Evolutionary conservation across 2,329 filamentous ascomycete species (phyloP).

Genomic region (Botrytis cinerea): DNA sequence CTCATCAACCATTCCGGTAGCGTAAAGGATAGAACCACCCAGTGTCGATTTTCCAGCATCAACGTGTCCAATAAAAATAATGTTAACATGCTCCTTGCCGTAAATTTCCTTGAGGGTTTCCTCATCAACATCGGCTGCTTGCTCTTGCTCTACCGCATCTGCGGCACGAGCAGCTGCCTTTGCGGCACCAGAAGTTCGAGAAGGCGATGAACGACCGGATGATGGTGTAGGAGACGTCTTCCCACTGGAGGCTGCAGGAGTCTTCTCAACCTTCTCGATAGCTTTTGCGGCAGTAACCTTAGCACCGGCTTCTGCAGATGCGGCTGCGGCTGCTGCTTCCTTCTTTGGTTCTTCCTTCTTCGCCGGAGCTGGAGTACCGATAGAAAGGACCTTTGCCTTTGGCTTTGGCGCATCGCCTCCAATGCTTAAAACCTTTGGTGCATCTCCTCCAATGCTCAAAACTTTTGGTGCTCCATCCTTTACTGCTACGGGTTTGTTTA

Average conservation of each 20-base stretch:
- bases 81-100: constrained; percentile 89
- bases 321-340: constrained; percentile 43
- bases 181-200: constrained; percentile 56
- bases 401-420: constrained; percentile 58
- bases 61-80: constrained; percentile 97
- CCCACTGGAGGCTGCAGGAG: constrained; percentile 60
- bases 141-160: constrained; percentile 77
- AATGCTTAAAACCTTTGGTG: constrained; percentile 65
- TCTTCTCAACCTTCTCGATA: constrained; percentile 87
- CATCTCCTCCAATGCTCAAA: constrained; percentile 62
- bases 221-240: constrained; percentile 79
- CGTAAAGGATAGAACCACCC: constrained; percentile 88
- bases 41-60: constrained; percentile 98
- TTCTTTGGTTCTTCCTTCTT: constrained; percentile 56
- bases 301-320: constrained; percentile 62
- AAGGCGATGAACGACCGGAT: constrained; percentile 81
- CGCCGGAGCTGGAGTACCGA: constrained; percentile 54
- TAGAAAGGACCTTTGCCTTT: constrained; percentile 71
- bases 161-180: constrained; percentile 62
- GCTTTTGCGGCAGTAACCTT: constrained; percentile 88
- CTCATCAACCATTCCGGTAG: constrained; percentile 98
- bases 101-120: constrained; percentile 91
- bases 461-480: constrained; percentile 64
- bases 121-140: constrained; percentile 74
- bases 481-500: constrained; percentile 54